These are phyloP conservation scores for Mikania micrantha DNA, from an alignment of 129 eudicot species.

Conservation along the genomic window DNA sequence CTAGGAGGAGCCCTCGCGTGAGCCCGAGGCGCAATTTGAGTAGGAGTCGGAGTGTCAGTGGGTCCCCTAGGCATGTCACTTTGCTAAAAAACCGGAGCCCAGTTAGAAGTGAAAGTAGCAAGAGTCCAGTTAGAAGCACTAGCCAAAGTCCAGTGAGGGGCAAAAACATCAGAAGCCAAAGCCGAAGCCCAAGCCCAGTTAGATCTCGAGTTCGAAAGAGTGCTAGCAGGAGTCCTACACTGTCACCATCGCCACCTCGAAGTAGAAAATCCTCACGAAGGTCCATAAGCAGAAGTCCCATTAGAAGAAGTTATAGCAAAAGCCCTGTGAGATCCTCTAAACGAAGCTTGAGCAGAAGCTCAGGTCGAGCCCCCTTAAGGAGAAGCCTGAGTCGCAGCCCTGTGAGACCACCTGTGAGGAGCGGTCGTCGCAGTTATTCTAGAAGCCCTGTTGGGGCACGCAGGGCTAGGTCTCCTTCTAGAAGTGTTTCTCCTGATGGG, in stretches of 20 bases:
- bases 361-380: constrained; percentile 60
- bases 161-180: constrained; percentile 32
- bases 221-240: constrained; percentile 47
- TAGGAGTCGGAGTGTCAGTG: constrained; percentile 54
- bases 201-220: constrained; percentile 32
- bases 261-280: constrained; percentile 44
- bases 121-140: constrained; percentile 44
- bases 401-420: constrained; percentile 48
- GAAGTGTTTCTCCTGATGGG: constrained; percentile 76
- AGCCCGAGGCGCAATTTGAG: constrained; percentile 40
- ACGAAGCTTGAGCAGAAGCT: constrained; percentile 83
- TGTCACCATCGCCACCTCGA: constrained; percentile 56
- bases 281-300: constrained; percentile 72
- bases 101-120: constrained; percentile 49
- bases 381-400: constrained; percentile 72
- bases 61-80: constrained; percentile 40
- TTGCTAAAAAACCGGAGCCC: constrained; percentile 41
- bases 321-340: constrained; percentile 70
- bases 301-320: constrained; percentile 55
- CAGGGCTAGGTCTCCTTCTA: constrained; percentile 65
- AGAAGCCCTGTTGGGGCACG: constrained; percentile 72
- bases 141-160: constrained; percentile 58
- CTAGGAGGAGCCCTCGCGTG: constrained; percentile 48
- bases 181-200: constrained; percentile 45
- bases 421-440: constrained; percentile 69